A percentile compares a stretch with the other conserved stretches of the same genome.
Evolutionary conservation across 768 basidiomycete genomes (phyloP).

Genomic region (Suillus variegatus): DNA sequence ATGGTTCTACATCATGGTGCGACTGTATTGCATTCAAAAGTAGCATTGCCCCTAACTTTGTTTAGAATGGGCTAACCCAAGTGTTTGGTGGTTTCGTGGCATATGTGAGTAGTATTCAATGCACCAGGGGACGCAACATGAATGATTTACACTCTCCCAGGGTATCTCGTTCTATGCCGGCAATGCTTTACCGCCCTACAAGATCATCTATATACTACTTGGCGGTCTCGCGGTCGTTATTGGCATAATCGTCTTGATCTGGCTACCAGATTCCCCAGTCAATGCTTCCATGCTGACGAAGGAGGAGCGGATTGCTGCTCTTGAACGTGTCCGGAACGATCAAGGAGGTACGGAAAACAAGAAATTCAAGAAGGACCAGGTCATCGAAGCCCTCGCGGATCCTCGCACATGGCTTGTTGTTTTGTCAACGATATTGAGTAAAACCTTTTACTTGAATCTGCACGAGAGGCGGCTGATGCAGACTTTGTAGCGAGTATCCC

Average conservation of each 20-base stretch:
- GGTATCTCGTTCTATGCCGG: constrained; percentile 59
- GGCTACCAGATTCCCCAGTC: constrained; percentile 67
- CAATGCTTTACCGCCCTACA: constrained; percentile 51
- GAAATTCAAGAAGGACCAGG: constrained; percentile 57
- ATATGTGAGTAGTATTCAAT: constrained; percentile 42
- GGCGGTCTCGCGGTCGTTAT: constrained; percentile 63
- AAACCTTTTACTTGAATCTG: constrained; percentile 4
- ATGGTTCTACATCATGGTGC: constrained; percentile 69
- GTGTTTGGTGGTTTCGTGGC: constrained; percentile 67
- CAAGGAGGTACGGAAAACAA: constrained; percentile 66
- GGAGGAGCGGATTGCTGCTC: constrained; percentile 60
- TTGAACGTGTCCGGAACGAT: constrained; percentile 69
- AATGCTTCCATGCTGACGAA: constrained; percentile 55
- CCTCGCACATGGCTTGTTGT: constrained; percentile 64
- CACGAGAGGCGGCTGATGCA: constrained; percentile 9
- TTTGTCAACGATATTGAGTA: constrained; percentile 58
- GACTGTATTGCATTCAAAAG: constrained; percentile 1
- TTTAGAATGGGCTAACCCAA: constrained; percentile 58
- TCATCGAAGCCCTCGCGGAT: constrained; percentile 57
- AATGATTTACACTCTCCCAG: constrained; percentile 26
- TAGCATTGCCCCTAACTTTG: not conserved
- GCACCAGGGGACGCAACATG: not conserved
- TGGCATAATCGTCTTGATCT: constrained; percentile 55
- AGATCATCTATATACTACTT: constrained; percentile 61
- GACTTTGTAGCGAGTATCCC: constrained; percentile 56